Percentiles rank a stretch among this genome's conserved stretches.
Conservation (phyloP, 768 basidiomycete genomes). For the Macrolepiota dolichaula region DNA sequence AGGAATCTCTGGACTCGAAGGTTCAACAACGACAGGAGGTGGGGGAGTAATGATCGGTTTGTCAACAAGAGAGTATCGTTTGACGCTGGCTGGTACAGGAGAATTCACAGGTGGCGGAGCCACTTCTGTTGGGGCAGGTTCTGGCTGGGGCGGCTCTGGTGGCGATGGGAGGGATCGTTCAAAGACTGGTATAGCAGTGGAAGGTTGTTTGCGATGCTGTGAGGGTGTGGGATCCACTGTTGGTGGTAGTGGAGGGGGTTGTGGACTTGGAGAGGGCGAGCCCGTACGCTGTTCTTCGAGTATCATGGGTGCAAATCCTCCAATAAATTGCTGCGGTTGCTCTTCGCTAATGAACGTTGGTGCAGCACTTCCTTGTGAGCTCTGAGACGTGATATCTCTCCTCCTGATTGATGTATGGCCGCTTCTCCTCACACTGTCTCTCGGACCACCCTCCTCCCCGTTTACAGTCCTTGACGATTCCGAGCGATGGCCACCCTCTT, state of each 20-base stretch:
- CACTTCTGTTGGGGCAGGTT: conserved; percentile 14
- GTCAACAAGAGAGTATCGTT: conserved; percentile 79
- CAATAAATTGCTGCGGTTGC: conserved; percentile 43
- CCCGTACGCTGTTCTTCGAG: conserved; percentile 21
- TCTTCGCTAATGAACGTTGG: conserved; percentile 12
- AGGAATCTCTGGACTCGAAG: conserved; percentile 39
- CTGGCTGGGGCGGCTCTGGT: conserved; percentile 17
- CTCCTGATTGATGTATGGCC: conserved; percentile 30
- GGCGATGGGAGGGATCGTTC: conserved; percentile 19
- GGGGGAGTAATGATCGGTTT: conserved; percentile 48
- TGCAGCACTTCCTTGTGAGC: conserved; percentile 29
- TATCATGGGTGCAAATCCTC: conserved; percentile 43
- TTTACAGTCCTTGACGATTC: conserved; percentile 40
- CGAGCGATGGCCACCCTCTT: conserved; percentile 45
- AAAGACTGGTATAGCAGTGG: not conserved
- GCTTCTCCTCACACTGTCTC: conserved; percentile 27
- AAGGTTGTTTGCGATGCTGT: conserved; percentile 11
- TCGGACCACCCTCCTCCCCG: conserved; percentile 34
- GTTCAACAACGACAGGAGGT: conserved; percentile 48
- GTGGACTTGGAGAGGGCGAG: not conserved
- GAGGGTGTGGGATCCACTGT: conserved; percentile 9
- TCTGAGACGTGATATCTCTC: conserved; percentile 20
- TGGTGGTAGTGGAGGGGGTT: conserved; percentile 21
- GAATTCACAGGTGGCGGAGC: conserved; percentile 16
- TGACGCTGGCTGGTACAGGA: conserved; percentile 63